Percentiles rank a stretch among this genome's conserved stretches.
These are phyloP conservation scores for Orbilia javanica DNA, from an alignment of 2,329 filamentous ascomycete genomes.

Conservation along the genomic window DNA sequence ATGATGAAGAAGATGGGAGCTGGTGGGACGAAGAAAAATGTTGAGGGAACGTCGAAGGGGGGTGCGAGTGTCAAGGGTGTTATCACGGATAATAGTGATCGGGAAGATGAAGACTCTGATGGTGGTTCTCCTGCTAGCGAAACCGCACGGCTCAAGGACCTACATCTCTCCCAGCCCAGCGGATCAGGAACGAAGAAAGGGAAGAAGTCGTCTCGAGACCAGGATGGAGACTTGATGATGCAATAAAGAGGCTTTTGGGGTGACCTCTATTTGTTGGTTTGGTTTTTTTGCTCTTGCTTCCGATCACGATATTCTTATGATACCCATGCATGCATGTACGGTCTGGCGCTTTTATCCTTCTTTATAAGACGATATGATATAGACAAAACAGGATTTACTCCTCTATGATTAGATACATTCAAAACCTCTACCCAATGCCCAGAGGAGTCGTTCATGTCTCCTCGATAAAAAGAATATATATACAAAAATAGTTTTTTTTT, in stretches of 20 bases:
- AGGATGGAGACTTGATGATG: slow-evolving; percentile 52
- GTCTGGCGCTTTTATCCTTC: slow-evolving; percentile 17
- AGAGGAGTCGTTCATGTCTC: background rate
- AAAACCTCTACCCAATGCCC: background rate
- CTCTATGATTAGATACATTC: background rate
- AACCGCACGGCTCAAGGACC: slow-evolving; percentile 41
- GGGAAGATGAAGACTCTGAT: slow-evolving; percentile 28
- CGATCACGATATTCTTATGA: slow-evolving; percentile 26
- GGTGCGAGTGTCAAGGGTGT: slow-evolving; percentile 10
- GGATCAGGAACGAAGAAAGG: slow-evolving; percentile 34
- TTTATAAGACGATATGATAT: background rate
- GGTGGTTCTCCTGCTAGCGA: slow-evolving; percentile 37
- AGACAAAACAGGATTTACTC: background rate
- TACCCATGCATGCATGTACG: slow-evolving; percentile 40
- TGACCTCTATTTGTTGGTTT: background rate
- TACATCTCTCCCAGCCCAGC: slow-evolving; percentile 43
- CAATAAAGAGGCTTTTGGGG: background rate
- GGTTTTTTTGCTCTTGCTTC: background rate
- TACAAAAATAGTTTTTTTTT: background rate
- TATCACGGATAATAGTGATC: background rate
- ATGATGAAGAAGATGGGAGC: slow-evolving; percentile 50
- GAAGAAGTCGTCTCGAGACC: slow-evolving; percentile 31
- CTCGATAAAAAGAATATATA: background rate
- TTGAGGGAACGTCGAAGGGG: background rate
- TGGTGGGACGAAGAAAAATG: background rate